These are phyloP conservation scores for Cladosporium phlei DNA, from an alignment of 2,329 filamentous ascomycete genomes.

Conservation along the genomic window DNA sequence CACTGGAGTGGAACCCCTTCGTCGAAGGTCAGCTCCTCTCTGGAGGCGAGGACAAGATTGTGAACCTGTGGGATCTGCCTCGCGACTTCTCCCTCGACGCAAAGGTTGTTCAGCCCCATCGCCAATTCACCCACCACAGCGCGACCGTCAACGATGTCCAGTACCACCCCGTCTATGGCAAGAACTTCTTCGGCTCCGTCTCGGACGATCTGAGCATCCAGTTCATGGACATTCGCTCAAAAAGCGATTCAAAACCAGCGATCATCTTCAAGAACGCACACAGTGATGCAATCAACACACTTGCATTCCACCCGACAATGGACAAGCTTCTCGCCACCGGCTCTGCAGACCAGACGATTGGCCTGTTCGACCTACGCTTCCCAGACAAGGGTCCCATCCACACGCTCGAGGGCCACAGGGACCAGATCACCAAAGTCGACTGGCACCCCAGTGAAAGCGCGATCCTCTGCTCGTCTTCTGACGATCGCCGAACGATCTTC, in stretches of 20 bases:
- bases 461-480: conserved; percentile 84
- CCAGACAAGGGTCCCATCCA: conserved; percentile 74
- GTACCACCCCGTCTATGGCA: conserved; percentile 76
- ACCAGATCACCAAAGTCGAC: conserved; percentile 83
- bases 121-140: conserved; percentile 80
- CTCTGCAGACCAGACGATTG: conserved; percentile 91
- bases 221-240: conserved; percentile 76
- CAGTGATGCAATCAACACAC: conserved; percentile 87
- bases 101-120: conserved; percentile 64
- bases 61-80: conserved; percentile 85
- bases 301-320: conserved; percentile 89
- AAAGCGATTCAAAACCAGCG: conserved; percentile 44
- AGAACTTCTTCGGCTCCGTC: conserved; percentile 81
- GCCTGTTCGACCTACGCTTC: conserved; percentile 82
- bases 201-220: conserved; percentile 93
- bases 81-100: conserved; percentile 64
- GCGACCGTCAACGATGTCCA: conserved; percentile 96
- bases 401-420: conserved; percentile 79
- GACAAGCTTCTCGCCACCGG: conserved; percentile 88
- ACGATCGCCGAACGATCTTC: conserved; percentile 89
- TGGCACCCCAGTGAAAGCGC: conserved; percentile 92
- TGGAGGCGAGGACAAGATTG: conserved; percentile 86
- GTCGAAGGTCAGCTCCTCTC: conserved; percentile 76
- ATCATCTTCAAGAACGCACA: conserved; percentile 74
- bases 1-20: conserved; percentile 87